Evolutionary conservation across 352 stramenopile genomes (phyloP).

Genomic region (Peronospora farinosa): DNA sequence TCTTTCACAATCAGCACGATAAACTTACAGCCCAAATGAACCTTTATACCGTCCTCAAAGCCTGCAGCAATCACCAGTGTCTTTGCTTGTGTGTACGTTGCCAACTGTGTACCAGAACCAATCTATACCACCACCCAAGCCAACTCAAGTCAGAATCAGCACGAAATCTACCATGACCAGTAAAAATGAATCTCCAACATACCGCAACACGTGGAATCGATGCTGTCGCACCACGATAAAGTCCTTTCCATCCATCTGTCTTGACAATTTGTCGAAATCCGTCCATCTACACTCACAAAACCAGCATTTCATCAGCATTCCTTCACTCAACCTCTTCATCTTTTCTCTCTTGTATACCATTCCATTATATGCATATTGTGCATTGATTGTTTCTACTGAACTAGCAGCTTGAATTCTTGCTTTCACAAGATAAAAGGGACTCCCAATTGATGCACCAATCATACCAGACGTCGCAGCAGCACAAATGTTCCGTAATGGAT

Average conservation of each 20-base stretch:
- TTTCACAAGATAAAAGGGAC: slow-evolving; percentile 84
- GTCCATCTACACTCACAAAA: slow-evolving; percentile 44
- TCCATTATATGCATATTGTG: slow-evolving; percentile 76
- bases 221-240: slow-evolving; percentile 70
- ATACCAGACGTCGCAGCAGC: slow-evolving; percentile 70
- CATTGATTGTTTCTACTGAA: slow-evolving; percentile 65
- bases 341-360: slow-evolving; percentile 41
- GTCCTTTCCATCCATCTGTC: slow-evolving; percentile 54
- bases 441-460: slow-evolving; percentile 70
- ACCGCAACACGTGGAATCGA: slow-evolving; percentile 76
- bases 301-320: slow-evolving; percentile 6
- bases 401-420: slow-evolving; percentile 77
- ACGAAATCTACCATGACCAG: not conserved
- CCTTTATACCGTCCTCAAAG: slow-evolving; percentile 61
- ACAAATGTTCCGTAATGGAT: slow-evolving; percentile 66
- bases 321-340: not conserved
- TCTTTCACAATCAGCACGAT: not conserved
- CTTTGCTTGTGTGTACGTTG: slow-evolving; percentile 82
- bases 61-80: slow-evolving; percentile 69
- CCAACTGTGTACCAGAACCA: slow-evolving; percentile 75
- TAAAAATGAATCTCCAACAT: slow-evolving; percentile 10
- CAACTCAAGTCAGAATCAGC: slow-evolving; percentile 5
- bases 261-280: slow-evolving; percentile 72
- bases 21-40: slow-evolving; percentile 72
- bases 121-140: slow-evolving; percentile 38